These are phyloP conservation scores for Xerocomus cyaneibrunnescens DNA, from an alignment of 1,284 basidiomycete genomes.

Conservation along the genomic window DNA sequence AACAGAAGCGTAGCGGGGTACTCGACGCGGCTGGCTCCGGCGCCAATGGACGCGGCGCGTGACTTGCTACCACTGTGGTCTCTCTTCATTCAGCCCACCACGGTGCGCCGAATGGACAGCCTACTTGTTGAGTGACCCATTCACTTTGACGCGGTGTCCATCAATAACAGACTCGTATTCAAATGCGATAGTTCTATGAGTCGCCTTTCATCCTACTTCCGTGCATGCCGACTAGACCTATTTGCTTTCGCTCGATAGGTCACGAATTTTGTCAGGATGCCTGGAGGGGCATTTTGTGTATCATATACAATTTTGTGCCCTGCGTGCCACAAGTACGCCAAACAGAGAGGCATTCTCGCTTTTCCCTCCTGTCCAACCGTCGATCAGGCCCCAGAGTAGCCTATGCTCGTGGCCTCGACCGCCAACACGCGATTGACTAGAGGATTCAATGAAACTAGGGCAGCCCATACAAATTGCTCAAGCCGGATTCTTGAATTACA, in stretches of 20 bases:
- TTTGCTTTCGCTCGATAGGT: constrained; percentile 23
- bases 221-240: constrained; percentile 10
- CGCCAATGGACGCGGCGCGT: no score
- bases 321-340: constrained; percentile 31
- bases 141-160: constrained; percentile 29
- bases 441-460: constrained; percentile 17
- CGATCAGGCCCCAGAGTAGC: constrained; percentile 3
- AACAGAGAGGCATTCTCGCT: constrained; percentile 29
- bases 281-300: constrained; percentile 26
- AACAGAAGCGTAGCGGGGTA: no score
- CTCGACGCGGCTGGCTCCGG: no score
- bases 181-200: constrained; percentile 29
- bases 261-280: constrained; percentile 35
- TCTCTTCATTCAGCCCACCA: neutral
- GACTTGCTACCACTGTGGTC: no score
- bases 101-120: constrained; percentile 18
- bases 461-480: constrained; percentile 16
- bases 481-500: constrained; percentile 15
- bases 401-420: constrained; percentile 4
- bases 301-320: constrained; percentile 22
- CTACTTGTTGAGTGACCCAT: constrained; percentile 35
- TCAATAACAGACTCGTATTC: constrained; percentile 32
- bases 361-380: constrained; percentile 25
- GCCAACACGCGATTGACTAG: constrained; percentile 7
- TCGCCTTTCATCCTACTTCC: constrained; percentile 1